Conservation (phyloP, 768 basidiomycete genomes). For the Amanita inopinata region DNA sequence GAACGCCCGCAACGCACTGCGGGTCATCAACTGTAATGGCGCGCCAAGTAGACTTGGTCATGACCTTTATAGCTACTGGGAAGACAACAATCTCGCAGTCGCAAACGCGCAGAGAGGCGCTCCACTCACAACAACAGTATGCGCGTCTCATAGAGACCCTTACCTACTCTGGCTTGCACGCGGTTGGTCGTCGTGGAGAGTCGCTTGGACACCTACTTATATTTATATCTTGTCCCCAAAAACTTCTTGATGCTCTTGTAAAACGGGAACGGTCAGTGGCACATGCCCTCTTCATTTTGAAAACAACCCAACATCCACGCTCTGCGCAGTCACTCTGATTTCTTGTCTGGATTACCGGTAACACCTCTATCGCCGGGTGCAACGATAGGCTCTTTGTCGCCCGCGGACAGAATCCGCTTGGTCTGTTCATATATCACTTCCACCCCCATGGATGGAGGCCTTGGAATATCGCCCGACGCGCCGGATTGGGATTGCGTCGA, state of each 20-base stretch:
- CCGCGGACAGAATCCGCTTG: slow-evolving; percentile 76
- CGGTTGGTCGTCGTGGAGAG: slow-evolving; percentile 71
- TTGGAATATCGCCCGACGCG: slow-evolving; percentile 68
- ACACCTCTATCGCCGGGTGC: slow-evolving; percentile 35
- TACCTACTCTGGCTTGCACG: slow-evolving; percentile 51
- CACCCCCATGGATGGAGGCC: slow-evolving; percentile 65
- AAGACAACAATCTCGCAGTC: slow-evolving; percentile 46
- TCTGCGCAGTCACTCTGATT: slow-evolving; percentile 55
- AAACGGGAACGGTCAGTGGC: slow-evolving; percentile 61
- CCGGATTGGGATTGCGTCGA: slow-evolving; percentile 75
- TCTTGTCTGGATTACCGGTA: slow-evolving; percentile 63
- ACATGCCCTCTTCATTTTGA: background rate
- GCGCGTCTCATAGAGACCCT: slow-evolving; percentile 51
- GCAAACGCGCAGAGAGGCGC: slow-evolving; percentile 49
- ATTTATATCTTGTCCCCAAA: slow-evolving; percentile 61
- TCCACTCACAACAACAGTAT: slow-evolving; percentile 65
- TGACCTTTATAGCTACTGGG: slow-evolving; percentile 54
- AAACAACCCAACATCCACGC: background rate
- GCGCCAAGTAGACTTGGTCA: slow-evolving; percentile 51
- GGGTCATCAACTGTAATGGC: too few relatives aligned
- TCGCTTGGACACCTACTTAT: slow-evolving; percentile 66
- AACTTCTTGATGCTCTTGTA: slow-evolving; percentile 52
- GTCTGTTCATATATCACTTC: slow-evolving; percentile 66
- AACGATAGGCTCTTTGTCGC: slow-evolving; percentile 39
- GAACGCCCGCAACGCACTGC: too few relatives aligned